Evolutionary conservation across 768 basidiomycete species (phyloP).

Genomic region (Boletus patriciae): DNA sequence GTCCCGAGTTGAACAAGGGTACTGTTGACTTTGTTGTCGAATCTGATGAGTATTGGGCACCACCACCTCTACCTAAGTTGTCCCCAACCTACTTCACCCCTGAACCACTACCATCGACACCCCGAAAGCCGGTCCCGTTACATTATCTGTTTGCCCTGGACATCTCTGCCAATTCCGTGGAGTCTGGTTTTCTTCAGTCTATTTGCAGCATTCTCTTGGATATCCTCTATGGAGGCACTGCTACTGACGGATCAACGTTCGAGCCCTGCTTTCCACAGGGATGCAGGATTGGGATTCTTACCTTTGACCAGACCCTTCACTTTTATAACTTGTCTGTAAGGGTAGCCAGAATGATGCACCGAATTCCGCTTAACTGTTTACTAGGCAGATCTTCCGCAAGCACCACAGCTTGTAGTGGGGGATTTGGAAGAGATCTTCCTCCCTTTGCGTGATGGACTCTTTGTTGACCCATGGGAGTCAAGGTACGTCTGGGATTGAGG

Average conservation of each 20-base stretch:
- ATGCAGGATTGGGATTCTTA: slow-evolving; percentile 72
- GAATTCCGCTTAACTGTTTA: slow-evolving; percentile 20
- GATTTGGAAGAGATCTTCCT: slow-evolving; percentile 94
- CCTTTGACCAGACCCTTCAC: slow-evolving; percentile 78
- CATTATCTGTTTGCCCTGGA: slow-evolving; percentile 87
- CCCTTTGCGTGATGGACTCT: slow-evolving; percentile 69
- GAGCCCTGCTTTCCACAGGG: slow-evolving; percentile 53
- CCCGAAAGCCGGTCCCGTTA: slow-evolving; percentile 61
- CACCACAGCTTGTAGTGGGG: slow-evolving; percentile 75
- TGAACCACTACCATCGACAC: slow-evolving; percentile 46
- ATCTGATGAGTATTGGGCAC: slow-evolving; percentile 78
- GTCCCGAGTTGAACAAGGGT: slow-evolving; percentile 87
- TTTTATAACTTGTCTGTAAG: slow-evolving; percentile 89
- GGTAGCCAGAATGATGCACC: slow-evolving; percentile 5
- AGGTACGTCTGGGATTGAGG: slow-evolving; percentile 47
- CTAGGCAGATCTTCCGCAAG: slow-evolving; percentile 47
- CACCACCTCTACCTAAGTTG: slow-evolving; percentile 57
- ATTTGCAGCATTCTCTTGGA: slow-evolving; percentile 63
- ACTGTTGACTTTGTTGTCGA: slow-evolving; percentile 89
- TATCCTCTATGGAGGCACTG: slow-evolving; percentile 60
- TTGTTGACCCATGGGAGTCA: slow-evolving; percentile 72
- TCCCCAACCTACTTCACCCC: slow-evolving; percentile 53
- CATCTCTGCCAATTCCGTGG: slow-evolving; percentile 65
- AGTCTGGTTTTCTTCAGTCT: slow-evolving; percentile 66
- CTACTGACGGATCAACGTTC: slow-evolving; percentile 41